phyloP scores from a whole-genome alignment of 306 rosid genomes.

The Chamaecrista fasciculata region DNA sequence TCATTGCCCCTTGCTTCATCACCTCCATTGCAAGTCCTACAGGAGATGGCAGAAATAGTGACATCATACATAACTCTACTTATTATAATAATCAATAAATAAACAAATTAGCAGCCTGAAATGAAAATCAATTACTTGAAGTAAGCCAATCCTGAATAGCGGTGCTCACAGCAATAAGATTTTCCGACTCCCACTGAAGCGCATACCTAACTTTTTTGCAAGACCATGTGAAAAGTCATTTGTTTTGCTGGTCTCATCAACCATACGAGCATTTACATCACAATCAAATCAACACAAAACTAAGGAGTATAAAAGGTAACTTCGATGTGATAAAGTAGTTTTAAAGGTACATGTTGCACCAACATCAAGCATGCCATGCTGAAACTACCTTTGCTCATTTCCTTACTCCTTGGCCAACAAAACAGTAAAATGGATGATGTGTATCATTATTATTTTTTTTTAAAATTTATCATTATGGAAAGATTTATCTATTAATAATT shows the following conservation, averaged over 20 bases:
- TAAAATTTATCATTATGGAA: too few relatives aligned
- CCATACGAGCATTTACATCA: conserved; percentile 16
- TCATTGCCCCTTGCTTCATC: conserved; percentile 78
- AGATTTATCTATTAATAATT: too few relatives aligned
- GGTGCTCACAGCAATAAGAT: conserved; percentile 66
- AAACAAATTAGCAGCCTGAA: conserved; percentile 14
- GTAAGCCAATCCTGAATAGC: conserved; percentile 72
- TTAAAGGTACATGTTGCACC: conserved; percentile 16
- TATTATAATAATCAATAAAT: neutral
- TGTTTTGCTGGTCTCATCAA: conserved; percentile 23
- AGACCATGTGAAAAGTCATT: conserved; percentile 34
- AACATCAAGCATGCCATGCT: conserved; percentile 9
- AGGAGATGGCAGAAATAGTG: conserved; percentile 21
- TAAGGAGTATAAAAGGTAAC: conserved; percentile 21
- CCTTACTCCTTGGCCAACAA: conserved; percentile 11
- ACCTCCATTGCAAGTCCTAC: conserved; percentile 58
- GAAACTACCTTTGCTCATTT: conserved; percentile 3
- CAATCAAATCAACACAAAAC: conserved; percentile 11
- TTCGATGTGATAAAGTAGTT: conserved; percentile 5
- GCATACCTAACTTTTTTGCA: conserved; percentile 50
- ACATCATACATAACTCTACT: conserved; percentile 17
- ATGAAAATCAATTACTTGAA: conserved; percentile 49
- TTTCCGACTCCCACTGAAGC: conserved; percentile 63
- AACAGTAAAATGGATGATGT: conserved; percentile 6
- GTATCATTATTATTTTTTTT: neutral